Conservation (phyloP, 805 yeast genomes). For the Yarrowia sp. region DNA sequence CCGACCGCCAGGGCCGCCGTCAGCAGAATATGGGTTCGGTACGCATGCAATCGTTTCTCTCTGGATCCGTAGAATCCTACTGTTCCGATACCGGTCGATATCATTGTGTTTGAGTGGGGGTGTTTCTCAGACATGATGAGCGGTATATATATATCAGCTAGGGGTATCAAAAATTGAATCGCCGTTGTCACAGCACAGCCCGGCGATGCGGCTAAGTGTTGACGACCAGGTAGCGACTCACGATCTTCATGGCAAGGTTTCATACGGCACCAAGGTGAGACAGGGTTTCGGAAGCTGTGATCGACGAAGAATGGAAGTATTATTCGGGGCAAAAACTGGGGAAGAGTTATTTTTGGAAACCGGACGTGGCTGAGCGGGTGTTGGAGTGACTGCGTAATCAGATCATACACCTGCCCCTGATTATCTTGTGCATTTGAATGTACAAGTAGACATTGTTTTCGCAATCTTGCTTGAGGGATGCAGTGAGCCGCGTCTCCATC, state of each 20-base stretch:
- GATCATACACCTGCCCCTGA: too few relatives aligned
- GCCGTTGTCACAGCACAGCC: not conserved
- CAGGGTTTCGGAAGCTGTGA: not conserved
- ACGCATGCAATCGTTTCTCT: not conserved
- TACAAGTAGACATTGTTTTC: too few relatives aligned
- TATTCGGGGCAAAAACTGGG: too few relatives aligned
- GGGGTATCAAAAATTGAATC: too few relatives aligned
- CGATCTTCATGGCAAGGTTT: not conserved
- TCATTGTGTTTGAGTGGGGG: not conserved
- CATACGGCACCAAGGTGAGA: slow-evolving; percentile 4
- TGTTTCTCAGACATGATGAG: slow-evolving; percentile 5
- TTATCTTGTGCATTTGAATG: too few relatives aligned
- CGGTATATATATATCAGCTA: not conserved
- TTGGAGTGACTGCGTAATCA: too few relatives aligned
- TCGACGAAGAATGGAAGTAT: too few relatives aligned
- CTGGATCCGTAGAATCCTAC: not conserved
- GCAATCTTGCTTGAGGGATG: slow-evolving; percentile 4
- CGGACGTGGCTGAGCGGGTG: too few relatives aligned
- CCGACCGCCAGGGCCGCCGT: not conserved
- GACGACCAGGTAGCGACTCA: not conserved
- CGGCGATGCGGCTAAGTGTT: slow-evolving; percentile 6
- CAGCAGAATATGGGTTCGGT: not conserved
- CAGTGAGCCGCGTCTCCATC: not conserved
- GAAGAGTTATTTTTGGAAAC: too few relatives aligned
- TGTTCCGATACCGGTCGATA: not conserved